Evolutionary conservation across 2,329 filamentous ascomycete species (phyloP).

Genomic region (Tolypocladium pustulatum): DNA sequence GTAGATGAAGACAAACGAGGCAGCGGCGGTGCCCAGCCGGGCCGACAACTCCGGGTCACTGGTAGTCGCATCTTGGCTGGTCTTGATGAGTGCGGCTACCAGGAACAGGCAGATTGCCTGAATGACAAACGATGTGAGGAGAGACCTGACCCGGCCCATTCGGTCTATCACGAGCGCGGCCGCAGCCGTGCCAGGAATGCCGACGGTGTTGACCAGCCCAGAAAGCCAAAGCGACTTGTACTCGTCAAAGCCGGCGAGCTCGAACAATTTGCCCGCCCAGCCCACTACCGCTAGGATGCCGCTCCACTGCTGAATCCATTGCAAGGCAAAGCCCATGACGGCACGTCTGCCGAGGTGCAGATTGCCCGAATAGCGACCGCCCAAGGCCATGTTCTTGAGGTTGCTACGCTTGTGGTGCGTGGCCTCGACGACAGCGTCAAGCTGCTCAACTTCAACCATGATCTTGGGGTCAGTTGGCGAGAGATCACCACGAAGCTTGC

Average conservation of each 20-base stretch:
- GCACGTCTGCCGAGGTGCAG: constrained; percentile 27
- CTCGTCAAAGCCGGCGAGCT: constrained; percentile 12
- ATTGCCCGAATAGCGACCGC: constrained; percentile 22
- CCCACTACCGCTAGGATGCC: constrained; percentile 30
- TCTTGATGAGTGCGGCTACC: constrained; percentile 21
- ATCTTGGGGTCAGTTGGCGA: constrained; percentile 20
- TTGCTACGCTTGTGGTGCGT: constrained; percentile 26
- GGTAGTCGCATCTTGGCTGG: constrained; percentile 7
- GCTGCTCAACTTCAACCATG: constrained; percentile 23
- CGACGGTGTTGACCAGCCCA: constrained; percentile 39
- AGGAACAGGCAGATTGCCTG: constrained; percentile 17
- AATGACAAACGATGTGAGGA: constrained; percentile 18
- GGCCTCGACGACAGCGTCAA: constrained; percentile 27
- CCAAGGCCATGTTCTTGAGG: constrained; percentile 27
- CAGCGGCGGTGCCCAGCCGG: constrained; percentile 10
- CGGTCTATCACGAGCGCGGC: constrained; percentile 39
- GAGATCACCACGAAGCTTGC: constrained; percentile 18
- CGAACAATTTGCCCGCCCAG: constrained; percentile 16
- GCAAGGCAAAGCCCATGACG: constrained; percentile 27
- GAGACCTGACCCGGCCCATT: constrained; percentile 26
- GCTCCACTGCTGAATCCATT: constrained; percentile 33
- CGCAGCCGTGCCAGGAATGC: constrained; percentile 39
- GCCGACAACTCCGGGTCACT: constrained; percentile 6
- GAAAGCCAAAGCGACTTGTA: constrained; percentile 26
- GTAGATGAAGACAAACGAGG: constrained; percentile 14